Evolutionary conservation across 495 filamentous ascomycete genomes (phyloP).

Genomic region (Sabuloglossum arenarium): DNA sequence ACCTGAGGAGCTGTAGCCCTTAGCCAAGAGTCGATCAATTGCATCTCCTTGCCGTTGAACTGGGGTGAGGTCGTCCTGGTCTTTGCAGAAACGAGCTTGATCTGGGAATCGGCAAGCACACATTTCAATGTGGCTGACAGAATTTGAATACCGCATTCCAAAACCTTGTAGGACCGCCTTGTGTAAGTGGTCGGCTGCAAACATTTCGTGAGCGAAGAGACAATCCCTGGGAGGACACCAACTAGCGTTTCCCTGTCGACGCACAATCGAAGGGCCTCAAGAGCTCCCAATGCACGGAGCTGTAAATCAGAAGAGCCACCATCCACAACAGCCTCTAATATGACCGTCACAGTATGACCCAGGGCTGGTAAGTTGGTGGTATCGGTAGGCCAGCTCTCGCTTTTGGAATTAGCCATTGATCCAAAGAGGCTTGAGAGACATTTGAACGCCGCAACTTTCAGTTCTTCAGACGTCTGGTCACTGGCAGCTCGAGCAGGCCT

Average conservation of each 20-base stretch:
- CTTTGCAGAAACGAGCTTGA: conserved; percentile 6
- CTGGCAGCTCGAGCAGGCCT: conserved; percentile 17
- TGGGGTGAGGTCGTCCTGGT: conserved; percentile 13
- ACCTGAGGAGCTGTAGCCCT: conserved; percentile 64
- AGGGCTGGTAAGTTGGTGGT: conserved; percentile 53
- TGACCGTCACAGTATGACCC: conserved; percentile 60
- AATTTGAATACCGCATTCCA: conserved; percentile 37
- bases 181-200: conserved; percentile 44
- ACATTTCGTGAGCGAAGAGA: conserved; percentile 59
- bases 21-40: conserved; percentile 45
- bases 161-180: conserved; percentile 40
- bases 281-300: conserved; percentile 38
- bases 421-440: conserved; percentile 27
- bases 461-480: conserved; percentile 35
- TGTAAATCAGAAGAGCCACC: conserved; percentile 40
- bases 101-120: conserved; percentile 38
- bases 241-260: conserved; percentile 53
- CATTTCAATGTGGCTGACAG: conserved; percentile 37
- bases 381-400: conserved; percentile 24
- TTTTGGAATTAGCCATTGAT: conserved; percentile 8
- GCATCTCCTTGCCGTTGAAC: conserved; percentile 5
- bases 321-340: conserved; percentile 49
- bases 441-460: conserved; percentile 35
- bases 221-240: conserved; percentile 71
- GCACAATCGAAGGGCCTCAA: conserved; percentile 38